These are phyloP conservation scores for Glonium stellatum DNA, from an alignment of 495 filamentous ascomycete species.

Conservation along the genomic window DNA sequence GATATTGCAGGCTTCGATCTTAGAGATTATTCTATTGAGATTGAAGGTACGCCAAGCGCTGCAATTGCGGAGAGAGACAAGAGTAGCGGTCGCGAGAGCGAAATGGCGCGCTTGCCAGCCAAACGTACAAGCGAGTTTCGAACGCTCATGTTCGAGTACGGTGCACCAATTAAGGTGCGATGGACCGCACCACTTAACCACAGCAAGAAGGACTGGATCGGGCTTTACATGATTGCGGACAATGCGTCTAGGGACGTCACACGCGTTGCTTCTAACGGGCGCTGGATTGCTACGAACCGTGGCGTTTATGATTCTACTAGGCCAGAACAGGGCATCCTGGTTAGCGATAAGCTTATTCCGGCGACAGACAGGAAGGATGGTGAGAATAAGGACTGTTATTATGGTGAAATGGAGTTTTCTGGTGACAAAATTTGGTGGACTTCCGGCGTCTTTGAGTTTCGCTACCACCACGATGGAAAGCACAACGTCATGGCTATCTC, in stretches of 20 bases:
- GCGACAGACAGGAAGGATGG: conserved; percentile 43
- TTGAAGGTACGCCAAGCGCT: conserved; percentile 59
- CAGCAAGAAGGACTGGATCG: conserved; percentile 91
- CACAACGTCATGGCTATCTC: conserved; percentile 97
- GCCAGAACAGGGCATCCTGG: conserved; percentile 71
- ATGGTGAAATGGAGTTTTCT: conserved; percentile 78
- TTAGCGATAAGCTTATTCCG: conserved; percentile 52
- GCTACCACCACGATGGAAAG: conserved; percentile 90
- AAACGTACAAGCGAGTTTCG: conserved; percentile 54
- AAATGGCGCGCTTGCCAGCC: conserved; percentile 44
- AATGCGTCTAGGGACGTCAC: conserved; percentile 80
- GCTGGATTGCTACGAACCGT: conserved; percentile 77
- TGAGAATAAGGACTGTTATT: conserved; percentile 44
- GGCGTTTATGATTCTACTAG: conserved; percentile 70
- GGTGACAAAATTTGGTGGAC: conserved; percentile 98
- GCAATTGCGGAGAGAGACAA: conserved; percentile 42
- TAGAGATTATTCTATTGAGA: conserved; percentile 68
- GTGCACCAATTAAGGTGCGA: conserved; percentile 78
- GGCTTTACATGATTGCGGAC: conserved; percentile 88
- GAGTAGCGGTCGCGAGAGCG: conserved; percentile 45
- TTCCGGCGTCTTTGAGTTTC: conserved; percentile 89
- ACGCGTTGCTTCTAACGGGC: conserved; percentile 74
- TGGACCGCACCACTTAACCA: conserved; percentile 92
- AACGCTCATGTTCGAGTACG: conserved; percentile 78
- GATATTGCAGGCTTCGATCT: conserved; percentile 80